Base-by-base conservation (phyloP, 208 protist genomes). In the Crithidia sp. region DNA sequence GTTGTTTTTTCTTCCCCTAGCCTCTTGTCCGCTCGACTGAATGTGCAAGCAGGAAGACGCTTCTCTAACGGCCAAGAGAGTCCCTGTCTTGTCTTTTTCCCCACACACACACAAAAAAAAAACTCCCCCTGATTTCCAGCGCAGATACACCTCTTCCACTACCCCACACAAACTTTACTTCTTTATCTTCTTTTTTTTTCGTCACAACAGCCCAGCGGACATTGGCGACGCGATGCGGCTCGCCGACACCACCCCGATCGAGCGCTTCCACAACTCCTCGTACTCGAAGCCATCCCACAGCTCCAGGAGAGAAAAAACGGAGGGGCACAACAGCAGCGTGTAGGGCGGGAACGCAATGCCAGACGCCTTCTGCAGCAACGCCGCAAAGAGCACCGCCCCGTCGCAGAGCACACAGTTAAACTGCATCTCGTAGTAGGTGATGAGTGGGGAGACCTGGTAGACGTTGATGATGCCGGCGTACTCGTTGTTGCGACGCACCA, bases 221-320 rank as follows among this genome's bases (percentile, higher is more conserved):
- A 71, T 45, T 49, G 67, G 67, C 2, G 74, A 74, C 0, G 74
- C 64, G 7, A 53, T 28, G 49, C 60, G 67, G 36, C 74, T 74
- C n/a, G 37, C 17, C 17, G 52, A 9, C 17, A 37, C 14, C 7
- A 61, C 66, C 14, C 44, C 67, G 5, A 74, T 39, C 16, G 74
- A 79, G 41, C 74, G 74, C 55, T 17, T 67, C 71, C 75, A 87
- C 49, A 71, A 47, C 37, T 81, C 58, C 17, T 91, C 67, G 67
- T 92, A 95, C n/a, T 89, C 85, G 70, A 86, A 95, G 6, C 83
- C 84, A 41, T 95, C 90, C 87, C 87, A 92, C 53, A 95, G 40
- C 72, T 95, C 85, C 65, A 94, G 76, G 61, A 94, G 74, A 45
- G 77, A 70, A 66, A 94, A 88, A 40, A 94, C 79, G n/a, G 76